Evolutionary conservation across 2,329 filamentous ascomycete genomes (phyloP).

Genomic region (Elsinoe australis): DNA sequence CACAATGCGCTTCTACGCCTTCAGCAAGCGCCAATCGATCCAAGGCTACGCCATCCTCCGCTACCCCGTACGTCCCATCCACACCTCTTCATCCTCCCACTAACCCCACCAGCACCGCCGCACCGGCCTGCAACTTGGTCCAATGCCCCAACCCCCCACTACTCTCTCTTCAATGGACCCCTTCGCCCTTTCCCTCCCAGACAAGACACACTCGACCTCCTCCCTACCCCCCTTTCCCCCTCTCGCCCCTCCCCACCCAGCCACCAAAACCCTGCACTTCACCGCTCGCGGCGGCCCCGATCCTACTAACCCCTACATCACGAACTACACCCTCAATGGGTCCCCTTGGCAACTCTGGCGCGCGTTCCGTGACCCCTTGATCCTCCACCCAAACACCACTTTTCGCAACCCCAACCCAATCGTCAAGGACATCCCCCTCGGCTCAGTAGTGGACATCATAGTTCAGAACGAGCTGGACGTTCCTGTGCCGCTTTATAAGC

Average conservation of each 20-base stretch:
- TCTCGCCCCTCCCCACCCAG: constrained; percentile 13
- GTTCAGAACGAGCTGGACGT: constrained; percentile 21
- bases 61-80: constrained; percentile 15
- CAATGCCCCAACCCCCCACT: constrained; percentile 20
- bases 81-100: neutral
- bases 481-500: constrained; percentile 21
- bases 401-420: constrained; percentile 20
- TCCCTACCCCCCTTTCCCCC: constrained; percentile 18
- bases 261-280: constrained; percentile 21
- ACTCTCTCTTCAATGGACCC: constrained; percentile 18
- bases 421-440: constrained; percentile 18
- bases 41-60: constrained; percentile 21
- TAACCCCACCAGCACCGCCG: constrained; percentile 11
- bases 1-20: constrained; percentile 20
- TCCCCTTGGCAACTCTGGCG: constrained; percentile 22
- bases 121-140: constrained; percentile 17
- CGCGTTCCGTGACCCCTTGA: constrained; percentile 19
- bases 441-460: constrained; percentile 22
- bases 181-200: constrained; percentile 17
- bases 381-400: constrained; percentile 17
- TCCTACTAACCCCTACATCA: constrained; percentile 21
- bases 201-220: constrained; percentile 15
- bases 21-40: constrained; percentile 20
- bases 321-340: constrained; percentile 23
- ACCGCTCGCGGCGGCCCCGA: constrained; percentile 21